These are phyloP conservation scores for Magnaporthiopsis incrustans DNA, from an alignment of 2,329 filamentous ascomycete genomes.

Conservation along the genomic window DNA sequence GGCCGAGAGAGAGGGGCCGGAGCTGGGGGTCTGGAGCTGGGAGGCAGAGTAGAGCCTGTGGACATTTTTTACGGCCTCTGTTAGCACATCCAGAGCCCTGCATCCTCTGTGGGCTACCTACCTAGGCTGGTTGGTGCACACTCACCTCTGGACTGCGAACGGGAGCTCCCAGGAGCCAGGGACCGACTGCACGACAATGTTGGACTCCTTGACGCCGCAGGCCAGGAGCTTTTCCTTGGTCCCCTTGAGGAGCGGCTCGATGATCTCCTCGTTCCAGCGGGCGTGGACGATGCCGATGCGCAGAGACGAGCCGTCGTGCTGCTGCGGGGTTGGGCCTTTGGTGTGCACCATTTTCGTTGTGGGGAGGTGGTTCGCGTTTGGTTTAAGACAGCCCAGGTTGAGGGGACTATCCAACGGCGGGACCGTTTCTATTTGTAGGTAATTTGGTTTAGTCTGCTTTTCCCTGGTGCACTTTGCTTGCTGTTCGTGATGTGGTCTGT, in stretches of 20 bases:
- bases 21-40: constrained; percentile 68
- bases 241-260: constrained; percentile 75
- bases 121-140: too few species aligned
- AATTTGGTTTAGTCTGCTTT: background rate
- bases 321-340: constrained; percentile 49
- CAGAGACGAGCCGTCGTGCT: constrained; percentile 61
- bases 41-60: constrained; percentile 73
- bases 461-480: background rate
- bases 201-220: constrained; percentile 75
- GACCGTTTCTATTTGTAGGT: too few species aligned
- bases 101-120: too few species aligned
- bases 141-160: constrained; percentile 73
- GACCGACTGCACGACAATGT: constrained; percentile 83
- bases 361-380: constrained; percentile 13
- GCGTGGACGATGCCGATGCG: constrained; percentile 94
- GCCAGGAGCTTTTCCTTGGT: constrained; percentile 69
- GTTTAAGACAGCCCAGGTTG: background rate
- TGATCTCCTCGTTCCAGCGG: constrained; percentile 87
- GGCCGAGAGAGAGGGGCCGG: constrained; percentile 55
- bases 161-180: constrained; percentile 94
- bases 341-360: constrained; percentile 38
- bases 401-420: background rate
- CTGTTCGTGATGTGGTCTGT: background rate
- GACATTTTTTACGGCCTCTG: too few species aligned
- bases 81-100: background rate